A percentile compares a stretch with the other conserved stretches of the same genome.
Evolutionary conservation across 2,329 filamentous ascomycete genomes (phyloP).

Genomic region (Epichloe sylvatica): DNA sequence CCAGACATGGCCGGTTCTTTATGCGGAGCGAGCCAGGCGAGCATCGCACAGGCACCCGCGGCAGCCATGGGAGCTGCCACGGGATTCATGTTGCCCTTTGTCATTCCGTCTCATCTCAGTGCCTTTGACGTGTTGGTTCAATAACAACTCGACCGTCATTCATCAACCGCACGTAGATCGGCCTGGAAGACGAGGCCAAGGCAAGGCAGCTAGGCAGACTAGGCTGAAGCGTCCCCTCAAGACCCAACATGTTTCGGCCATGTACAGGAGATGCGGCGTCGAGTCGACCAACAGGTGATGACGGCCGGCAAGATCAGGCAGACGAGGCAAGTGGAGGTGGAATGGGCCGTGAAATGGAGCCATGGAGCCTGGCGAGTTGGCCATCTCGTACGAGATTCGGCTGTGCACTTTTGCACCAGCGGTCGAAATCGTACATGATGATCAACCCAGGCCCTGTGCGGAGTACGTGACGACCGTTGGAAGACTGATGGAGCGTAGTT

Average conservation of each 20-base stretch:
- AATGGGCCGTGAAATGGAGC: not conserved
- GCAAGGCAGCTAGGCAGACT: not conserved
- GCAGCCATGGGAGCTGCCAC: not conserved
- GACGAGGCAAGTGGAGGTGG: not conserved
- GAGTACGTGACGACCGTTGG: too few species aligned
- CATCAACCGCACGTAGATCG: not conserved
- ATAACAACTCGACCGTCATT: not conserved
- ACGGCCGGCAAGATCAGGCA: not conserved
- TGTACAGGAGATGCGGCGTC: not conserved
- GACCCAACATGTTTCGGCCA: not conserved
- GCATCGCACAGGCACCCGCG: not conserved
- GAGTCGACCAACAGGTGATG: too few species aligned
- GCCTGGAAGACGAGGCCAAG: not conserved
- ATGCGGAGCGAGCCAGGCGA: not conserved
- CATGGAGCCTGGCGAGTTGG: not conserved
- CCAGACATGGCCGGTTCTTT: not conserved
- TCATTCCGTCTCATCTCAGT: not conserved
- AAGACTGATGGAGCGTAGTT: too few species aligned
- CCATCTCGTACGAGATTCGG: not conserved
- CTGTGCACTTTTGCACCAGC: not conserved
- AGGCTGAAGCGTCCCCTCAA: not conserved
- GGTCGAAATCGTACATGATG: too few species aligned
- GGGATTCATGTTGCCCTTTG: not conserved
- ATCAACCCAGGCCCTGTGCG: too few species aligned
- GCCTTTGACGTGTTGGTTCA: not conserved